Evolutionary conservation across 139 green algal species (phyloP).

Genomic region (Closterium sp.): DNA sequence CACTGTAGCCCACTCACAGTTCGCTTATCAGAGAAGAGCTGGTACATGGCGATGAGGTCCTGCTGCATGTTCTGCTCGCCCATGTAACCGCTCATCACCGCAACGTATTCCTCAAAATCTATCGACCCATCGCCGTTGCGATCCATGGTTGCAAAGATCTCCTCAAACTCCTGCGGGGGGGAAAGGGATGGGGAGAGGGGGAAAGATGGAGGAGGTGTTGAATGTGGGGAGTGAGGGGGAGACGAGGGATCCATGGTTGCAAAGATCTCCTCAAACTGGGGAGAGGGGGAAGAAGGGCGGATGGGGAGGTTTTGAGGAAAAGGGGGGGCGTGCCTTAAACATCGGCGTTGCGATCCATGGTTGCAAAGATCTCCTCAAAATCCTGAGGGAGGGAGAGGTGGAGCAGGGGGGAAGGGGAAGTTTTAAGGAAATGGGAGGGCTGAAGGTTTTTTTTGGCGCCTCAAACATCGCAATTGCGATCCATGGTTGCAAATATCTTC

Average conservation of each 20-base stretch:
- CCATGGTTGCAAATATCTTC: not conserved
- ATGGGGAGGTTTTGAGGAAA: not conserved
- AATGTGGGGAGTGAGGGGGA: no score
- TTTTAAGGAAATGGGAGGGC: no score
- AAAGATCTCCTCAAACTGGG: not conserved
- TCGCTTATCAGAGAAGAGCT: not conserved
- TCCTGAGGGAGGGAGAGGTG: no score
- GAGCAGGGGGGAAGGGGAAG: no score
- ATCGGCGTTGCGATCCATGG: no score
- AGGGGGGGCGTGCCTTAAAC: no score
- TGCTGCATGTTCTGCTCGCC: not conserved
- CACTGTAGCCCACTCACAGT: not conserved
- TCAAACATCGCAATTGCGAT: not conserved
- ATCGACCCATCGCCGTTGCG: not conserved
- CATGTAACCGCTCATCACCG: not conserved
- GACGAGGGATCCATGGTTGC: not conserved
- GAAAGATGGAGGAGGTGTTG: no score
- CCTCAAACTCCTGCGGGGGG: not conserved
- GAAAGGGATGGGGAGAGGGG: no score
- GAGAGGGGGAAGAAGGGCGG: not conserved
- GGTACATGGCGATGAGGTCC: not conserved
- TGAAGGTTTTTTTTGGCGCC: no score
- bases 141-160: not conserved
- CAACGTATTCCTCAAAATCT: constrained; percentile 2
- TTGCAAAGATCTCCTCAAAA: no score